Base-by-base conservation (phyloP, 2,329 filamentous ascomycete species). In the Grosmannia penicillata region DNA sequence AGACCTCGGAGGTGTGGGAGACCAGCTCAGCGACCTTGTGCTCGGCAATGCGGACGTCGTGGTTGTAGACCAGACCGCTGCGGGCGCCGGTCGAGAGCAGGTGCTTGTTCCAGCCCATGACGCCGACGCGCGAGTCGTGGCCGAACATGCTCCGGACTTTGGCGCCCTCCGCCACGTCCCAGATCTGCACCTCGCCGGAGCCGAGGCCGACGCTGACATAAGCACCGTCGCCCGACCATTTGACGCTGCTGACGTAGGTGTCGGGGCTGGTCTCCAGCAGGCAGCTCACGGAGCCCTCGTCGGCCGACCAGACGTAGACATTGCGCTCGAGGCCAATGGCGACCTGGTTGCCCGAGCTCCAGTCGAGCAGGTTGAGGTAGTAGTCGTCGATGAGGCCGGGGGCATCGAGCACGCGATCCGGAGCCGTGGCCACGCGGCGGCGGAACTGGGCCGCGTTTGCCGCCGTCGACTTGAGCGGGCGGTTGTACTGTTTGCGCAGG, bases 51-150 rank as follows among this genome's bases (percentile, higher is more conserved):
- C 91, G 89, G 47, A 98, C 91, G 56, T 98, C 91, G 62, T 98
- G 91, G 72, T 98, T 98, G 76, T 77, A 95, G 51, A 98, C 86
- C 33, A 95, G 79, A 19, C 91, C 91, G 48, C 83, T 93, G 56
- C 91, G 83, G 41, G 91, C 85, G 48, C 91, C 91, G 18, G 89
- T 95, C 28, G 91, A 96, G 37, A 98, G 73, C 41, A 93, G 76
- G 63, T 96, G 91, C 74, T 96, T 96, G 71, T 85, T 94, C 91
- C 91, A 98, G 54, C 87, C 85, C 87, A 96, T 95, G 47, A 94
- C 89, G 55, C 87, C 85, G 46, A 98, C 89, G 39, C 91, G 87
- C 28, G 85, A 89, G 54, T 96, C 89, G 56, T 98, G 91, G 43
- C 91, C 91, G 56, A 86, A 82, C 91, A 98, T 98, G 70, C 86